phyloP scores from a whole-genome alignment of 805 yeast species.

The Kodamaea laetipori region DNA sequence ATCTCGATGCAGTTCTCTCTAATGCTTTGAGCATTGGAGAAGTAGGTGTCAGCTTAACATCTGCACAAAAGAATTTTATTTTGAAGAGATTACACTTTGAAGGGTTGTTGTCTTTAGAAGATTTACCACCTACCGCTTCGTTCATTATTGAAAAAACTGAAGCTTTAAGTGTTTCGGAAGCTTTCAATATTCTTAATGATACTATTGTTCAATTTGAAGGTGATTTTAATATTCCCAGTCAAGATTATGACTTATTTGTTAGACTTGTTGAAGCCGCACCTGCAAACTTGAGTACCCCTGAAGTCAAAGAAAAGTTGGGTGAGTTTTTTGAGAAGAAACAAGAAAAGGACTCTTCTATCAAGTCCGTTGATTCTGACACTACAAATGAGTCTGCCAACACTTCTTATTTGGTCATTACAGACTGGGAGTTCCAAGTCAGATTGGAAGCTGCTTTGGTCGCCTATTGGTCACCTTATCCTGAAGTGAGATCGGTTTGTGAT shows the following conservation, averaged over 20 bases:
- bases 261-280: slow-evolving; percentile 16
- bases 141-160: slow-evolving; percentile 34
- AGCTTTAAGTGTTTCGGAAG: slow-evolving; percentile 36
- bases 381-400: neutral
- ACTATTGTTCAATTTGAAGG: slow-evolving; percentile 43
- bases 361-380: neutral
- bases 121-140: slow-evolving; percentile 31
- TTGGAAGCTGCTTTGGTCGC: slow-evolving; percentile 42
- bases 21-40: slow-evolving; percentile 23
- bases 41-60: slow-evolving; percentile 26
- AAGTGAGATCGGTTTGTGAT: slow-evolving; percentile 41
- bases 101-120: slow-evolving; percentile 29
- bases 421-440: slow-evolving; percentile 38
- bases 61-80: slow-evolving; percentile 30
- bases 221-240: slow-evolving; percentile 50
- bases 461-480: slow-evolving; percentile 45
- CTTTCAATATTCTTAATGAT: slow-evolving; percentile 40
- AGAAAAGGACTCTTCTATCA: neutral
- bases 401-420: slow-evolving; percentile 16
- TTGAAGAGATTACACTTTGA: slow-evolving; percentile 30
- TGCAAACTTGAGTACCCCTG: neutral
- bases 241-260: slow-evolving; percentile 36
- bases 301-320: neutral
- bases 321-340: neutral
- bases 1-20: slow-evolving; percentile 25